These are phyloP conservation scores for Pseudogymnoascus sp. DNA, from an alignment of 2,329 filamentous ascomycete genomes.

Conservation along the genomic window DNA sequence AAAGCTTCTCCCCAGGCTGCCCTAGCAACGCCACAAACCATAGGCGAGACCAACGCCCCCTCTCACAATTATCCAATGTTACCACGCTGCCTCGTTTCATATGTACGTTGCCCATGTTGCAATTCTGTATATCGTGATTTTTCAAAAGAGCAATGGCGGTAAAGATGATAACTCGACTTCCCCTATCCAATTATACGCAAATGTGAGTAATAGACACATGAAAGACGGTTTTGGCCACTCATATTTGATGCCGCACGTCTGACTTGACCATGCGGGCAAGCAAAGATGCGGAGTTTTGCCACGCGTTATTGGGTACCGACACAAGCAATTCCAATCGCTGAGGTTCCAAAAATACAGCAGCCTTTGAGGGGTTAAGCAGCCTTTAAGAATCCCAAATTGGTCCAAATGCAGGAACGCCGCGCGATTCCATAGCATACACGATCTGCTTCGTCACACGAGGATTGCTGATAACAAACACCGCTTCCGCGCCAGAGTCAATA, in stretches of 20 bases:
- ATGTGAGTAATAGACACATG: background rate
- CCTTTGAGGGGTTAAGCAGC: background rate
- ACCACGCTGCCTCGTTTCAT: background rate
- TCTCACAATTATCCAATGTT: background rate
- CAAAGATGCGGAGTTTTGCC: background rate
- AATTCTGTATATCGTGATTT: background rate
- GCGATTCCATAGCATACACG: conserved; percentile 32
- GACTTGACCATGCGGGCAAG: background rate
- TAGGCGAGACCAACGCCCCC: background rate
- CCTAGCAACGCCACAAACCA: background rate
- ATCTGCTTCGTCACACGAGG: conserved; percentile 30
- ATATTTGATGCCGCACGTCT: background rate
- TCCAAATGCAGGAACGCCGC: conserved; percentile 31
- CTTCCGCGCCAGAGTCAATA: conserved; percentile 28
- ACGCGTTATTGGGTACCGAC: background rate
- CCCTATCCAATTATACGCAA: background rate
- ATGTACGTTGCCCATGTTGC: background rate
- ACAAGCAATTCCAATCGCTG: background rate
- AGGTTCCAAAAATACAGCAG: background rate
- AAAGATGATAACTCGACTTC: background rate
- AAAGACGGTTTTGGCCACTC: background rate
- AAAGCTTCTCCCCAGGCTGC: background rate
- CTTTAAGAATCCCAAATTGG: conserved; percentile 30
- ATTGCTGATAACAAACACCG: conserved; percentile 32
- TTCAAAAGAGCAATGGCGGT: background rate